Evolutionary conservation across 108 stramenopile species (phyloP).

Genomic region (Epipyxis sp.): DNA sequence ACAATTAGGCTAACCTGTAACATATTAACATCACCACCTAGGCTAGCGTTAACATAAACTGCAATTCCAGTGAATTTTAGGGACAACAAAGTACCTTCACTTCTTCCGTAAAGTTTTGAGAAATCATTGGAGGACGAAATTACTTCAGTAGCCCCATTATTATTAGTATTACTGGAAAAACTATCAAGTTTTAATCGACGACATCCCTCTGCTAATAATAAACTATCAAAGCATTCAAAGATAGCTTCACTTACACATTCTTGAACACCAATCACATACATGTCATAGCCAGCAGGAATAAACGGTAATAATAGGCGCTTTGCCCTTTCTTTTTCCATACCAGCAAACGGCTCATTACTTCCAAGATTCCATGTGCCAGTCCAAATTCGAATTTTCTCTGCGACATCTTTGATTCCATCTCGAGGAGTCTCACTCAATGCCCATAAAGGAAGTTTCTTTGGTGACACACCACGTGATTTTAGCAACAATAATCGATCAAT

Average conservation of each 20-base stretch:
- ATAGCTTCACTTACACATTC: conserved; percentile 35
- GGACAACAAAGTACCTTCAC: conserved; percentile 28
- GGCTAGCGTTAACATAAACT: conserved; percentile 9
- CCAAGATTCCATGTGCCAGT: conserved; percentile 41
- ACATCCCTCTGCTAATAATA: not conserved
- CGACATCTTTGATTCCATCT: not conserved
- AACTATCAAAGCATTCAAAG: conserved; percentile 26
- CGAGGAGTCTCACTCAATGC: not conserved
- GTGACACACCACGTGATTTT: conserved; percentile 21
- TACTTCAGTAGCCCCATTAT: not conserved
- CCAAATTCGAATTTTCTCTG: conserved; percentile 29
- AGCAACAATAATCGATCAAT: conserved; percentile 12
- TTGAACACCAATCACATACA: conserved; percentile 37
- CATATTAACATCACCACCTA: conserved; percentile 16
- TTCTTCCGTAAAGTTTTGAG: conserved; percentile 32
- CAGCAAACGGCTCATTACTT: conserved; percentile 34
- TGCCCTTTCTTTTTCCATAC: conserved; percentile 7
- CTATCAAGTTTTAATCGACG: conserved; percentile 11
- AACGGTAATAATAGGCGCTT: not conserved
- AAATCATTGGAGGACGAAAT: not conserved
- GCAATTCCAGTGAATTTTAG: conserved; percentile 39
- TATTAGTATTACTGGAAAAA: not conserved
- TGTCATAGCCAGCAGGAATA: conserved; percentile 37
- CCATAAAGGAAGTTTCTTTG: conserved; percentile 19
- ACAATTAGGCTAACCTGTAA: not conserved